Conservation (phyloP, 441 rosid species). For the Rhodomyrtus psidioides region DNA sequence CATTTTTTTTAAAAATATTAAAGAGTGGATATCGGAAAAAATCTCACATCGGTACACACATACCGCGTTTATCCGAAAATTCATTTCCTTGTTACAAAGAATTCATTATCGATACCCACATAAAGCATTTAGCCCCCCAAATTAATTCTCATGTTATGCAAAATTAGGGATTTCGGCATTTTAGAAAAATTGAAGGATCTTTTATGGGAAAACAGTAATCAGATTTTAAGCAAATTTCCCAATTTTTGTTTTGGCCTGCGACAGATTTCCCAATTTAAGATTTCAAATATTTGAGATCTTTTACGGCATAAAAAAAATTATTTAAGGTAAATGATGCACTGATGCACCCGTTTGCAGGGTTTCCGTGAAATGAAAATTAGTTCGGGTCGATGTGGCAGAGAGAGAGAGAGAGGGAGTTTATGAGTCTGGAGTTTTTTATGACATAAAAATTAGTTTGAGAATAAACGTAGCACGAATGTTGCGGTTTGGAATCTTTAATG, state of each 20-base stretch:
- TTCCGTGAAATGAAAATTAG: not conserved
- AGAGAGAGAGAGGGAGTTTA: fast-evolving
- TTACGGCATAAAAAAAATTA: not conserved
- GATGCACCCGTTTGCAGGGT: not conserved
- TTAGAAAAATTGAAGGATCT: not conserved
- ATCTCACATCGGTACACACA: fast-evolving
- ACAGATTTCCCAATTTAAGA: not conserved
- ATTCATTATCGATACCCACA: no score
- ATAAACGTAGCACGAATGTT: fast-evolving
- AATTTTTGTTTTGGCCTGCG: no score
- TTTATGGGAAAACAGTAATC: not conserved
- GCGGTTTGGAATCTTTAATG: fast-evolving
- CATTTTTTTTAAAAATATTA: not conserved
- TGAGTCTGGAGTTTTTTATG: fast-evolving
- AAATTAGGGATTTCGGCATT: fast-evolving
- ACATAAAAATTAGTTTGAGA: fast-evolving
- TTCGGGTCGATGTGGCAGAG: fast-evolving
- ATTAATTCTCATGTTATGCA: no score
- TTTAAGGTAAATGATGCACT: not conserved
- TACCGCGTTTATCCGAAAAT: no score
- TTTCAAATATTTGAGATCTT: not conserved
- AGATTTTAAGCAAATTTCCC: no score
- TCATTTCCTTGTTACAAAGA: fast-evolving
- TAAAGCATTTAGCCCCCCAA: no score
- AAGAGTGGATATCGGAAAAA: fast-evolving